Percentiles rank a stretch among this genome's conserved stretches.
These are phyloP conservation scores for Jacaranda copaia DNA, from an alignment of 257 asterid species.

Conservation along the genomic window DNA sequence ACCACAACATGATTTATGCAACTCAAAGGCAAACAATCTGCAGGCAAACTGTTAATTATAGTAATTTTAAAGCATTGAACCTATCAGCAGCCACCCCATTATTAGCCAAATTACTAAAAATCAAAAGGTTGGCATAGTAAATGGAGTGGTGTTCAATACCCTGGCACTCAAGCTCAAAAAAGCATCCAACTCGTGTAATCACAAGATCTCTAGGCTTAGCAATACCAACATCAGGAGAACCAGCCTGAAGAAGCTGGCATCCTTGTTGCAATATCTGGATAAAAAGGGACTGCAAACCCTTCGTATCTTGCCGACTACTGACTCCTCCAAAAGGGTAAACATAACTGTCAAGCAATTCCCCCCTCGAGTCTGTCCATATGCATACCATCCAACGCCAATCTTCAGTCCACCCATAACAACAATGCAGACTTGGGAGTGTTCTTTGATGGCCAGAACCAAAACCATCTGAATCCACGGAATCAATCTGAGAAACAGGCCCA, in stretches of 20 bases:
- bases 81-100: slow-evolving; percentile 6
- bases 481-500: slow-evolving; percentile 71
- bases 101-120: slow-evolving; percentile 18
- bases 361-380: slow-evolving; percentile 98
- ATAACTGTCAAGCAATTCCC: slow-evolving; percentile 91
- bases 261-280: slow-evolving; percentile 97
- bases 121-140: slow-evolving; percentile 15
- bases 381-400: slow-evolving; percentile 99
- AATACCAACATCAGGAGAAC: slow-evolving; percentile 72
- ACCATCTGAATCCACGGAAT: slow-evolving; percentile 73
- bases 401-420: slow-evolving; percentile 99
- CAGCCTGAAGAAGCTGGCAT: slow-evolving; percentile 94
- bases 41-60: slow-evolving; percentile 5
- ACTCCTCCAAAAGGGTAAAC: slow-evolving; percentile 97
- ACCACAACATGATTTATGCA: slow-evolving; percentile 1
- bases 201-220: slow-evolving; percentile 93
- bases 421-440: slow-evolving; percentile 86
- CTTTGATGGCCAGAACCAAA: slow-evolving; percentile 75
- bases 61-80: slow-evolving; percentile 2
- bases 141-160: slow-evolving; percentile 51
- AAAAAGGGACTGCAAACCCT: slow-evolving; percentile 96
- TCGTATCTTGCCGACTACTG: slow-evolving; percentile 98
- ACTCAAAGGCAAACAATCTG: slow-evolving; percentile 5
- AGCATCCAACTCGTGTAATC: slow-evolving; percentile 91
- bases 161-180: slow-evolving; percentile 98